phyloP scores from a whole-genome alignment of 495 filamentous ascomycete genomes.

The Cercophora scortea region DNA sequence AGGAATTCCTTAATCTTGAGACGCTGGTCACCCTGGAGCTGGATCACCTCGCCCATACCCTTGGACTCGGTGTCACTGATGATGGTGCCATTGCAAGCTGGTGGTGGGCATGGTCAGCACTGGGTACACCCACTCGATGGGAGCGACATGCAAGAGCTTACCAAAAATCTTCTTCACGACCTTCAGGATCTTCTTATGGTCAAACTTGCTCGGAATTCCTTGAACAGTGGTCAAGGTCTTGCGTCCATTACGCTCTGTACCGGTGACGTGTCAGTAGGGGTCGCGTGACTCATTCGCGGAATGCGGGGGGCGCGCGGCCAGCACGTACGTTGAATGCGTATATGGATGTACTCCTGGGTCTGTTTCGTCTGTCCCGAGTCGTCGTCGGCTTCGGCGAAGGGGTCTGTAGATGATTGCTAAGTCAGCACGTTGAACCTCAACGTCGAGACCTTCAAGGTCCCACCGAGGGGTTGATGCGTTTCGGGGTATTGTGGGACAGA shows the following conservation, averaged over 20 bases:
- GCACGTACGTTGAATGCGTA: conserved; percentile 95
- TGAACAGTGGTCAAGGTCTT: conserved; percentile 99
- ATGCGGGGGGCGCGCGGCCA: background rate
- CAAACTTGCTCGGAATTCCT: conserved; percentile 95
- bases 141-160: conserved; percentile 35
- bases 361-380: conserved; percentile 90
- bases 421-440: conserved; percentile 10
- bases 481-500: background rate
- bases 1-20: conserved; percentile 98
- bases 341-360: conserved; percentile 95
- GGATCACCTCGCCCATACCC: conserved; percentile 96
- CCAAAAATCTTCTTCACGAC: conserved; percentile 99
- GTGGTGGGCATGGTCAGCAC: conserved; percentile 20
- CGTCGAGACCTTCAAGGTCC: background rate
- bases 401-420: conserved; percentile 52
- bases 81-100: conserved; percentile 99
- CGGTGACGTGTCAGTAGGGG: conserved; percentile 1
- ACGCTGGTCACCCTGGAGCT: conserved; percentile 98
- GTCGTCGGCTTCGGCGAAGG: conserved; percentile 99
- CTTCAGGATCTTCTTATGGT: conserved; percentile 99
- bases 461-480: background rate
- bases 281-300: conserved; percentile 1
- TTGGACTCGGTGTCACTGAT: conserved; percentile 75
- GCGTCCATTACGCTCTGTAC: conserved; percentile 97
- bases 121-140: no score